Conservation (phyloP, 2,329 filamentous ascomycete species). For the Tolypocladium ophioglossoides region DNA sequence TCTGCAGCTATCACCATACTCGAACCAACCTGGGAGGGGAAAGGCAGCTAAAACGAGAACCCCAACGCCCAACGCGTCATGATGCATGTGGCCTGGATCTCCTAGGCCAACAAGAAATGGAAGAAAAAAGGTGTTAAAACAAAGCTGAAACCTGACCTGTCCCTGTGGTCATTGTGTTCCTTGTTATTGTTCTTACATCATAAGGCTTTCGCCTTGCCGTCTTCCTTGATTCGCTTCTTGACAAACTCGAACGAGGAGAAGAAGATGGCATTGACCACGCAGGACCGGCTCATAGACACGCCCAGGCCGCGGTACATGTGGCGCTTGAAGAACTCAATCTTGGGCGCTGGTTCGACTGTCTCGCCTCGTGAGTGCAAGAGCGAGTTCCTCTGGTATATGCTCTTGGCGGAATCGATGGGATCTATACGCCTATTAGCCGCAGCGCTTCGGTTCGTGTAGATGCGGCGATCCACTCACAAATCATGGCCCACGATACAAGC, state of each 20-base stretch:
- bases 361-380: constrained; percentile 59
- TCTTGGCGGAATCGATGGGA: constrained; percentile 74
- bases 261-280: constrained; percentile 78
- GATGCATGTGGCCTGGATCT: not conserved
- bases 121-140: constrained; percentile 10
- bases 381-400: constrained; percentile 74
- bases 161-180: not conserved
- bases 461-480: constrained; percentile 40
- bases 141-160: not conserved
- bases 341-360: constrained; percentile 52
- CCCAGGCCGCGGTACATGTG: constrained; percentile 76
- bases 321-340: constrained; percentile 66
- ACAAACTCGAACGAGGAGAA: constrained; percentile 81
- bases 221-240: constrained; percentile 57
- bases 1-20: not conserved
- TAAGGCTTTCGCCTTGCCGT: constrained; percentile 16
- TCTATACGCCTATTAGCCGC: constrained; percentile 25
- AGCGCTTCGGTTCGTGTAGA: not conserved
- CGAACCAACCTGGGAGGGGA: not conserved
- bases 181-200: constrained; percentile 5
- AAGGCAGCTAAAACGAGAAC: not conserved
- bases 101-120: constrained; percentile 7
- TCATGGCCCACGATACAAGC: constrained; percentile 70
- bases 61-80: not conserved
- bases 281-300: constrained; percentile 74